Evolutionary conservation across 495 filamentous ascomycete genomes (phyloP).

Genomic region (Cercophora newfieldiana): DNA sequence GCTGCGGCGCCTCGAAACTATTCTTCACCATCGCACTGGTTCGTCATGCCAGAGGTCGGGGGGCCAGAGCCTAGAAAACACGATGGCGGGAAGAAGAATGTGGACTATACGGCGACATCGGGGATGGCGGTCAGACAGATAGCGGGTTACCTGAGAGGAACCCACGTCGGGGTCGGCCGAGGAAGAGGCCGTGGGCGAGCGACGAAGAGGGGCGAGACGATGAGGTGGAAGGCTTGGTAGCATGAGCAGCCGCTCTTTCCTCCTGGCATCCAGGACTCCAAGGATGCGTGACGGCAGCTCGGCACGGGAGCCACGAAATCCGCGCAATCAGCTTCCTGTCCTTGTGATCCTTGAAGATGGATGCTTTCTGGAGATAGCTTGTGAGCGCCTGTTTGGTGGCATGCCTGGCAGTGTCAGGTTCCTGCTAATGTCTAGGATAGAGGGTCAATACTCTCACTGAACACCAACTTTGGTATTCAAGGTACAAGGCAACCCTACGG

Average conservation of each 20-base stretch:
- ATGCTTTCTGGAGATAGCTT: slow-evolving; percentile 93
- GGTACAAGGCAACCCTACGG: too few species aligned
- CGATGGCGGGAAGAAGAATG: not conserved
- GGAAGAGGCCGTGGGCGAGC: slow-evolving; percentile 11
- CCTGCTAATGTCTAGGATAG: too few species aligned
- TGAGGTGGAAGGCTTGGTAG: slow-evolving; percentile 7
- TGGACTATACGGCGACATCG: slow-evolving; percentile 3
- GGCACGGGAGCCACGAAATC: slow-evolving; percentile 91
- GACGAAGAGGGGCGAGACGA: slow-evolving; percentile 8
- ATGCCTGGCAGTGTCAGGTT: too few species aligned
- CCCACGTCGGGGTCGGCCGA: slow-evolving; percentile 6
- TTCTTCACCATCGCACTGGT: not conserved
- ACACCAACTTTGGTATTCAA: too few species aligned
- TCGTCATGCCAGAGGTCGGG: not conserved
- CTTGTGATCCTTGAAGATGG: slow-evolving; percentile 93
- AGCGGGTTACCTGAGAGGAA: slow-evolving; percentile 4
- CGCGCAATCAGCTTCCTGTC: slow-evolving; percentile 90
- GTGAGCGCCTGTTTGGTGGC: slow-evolving; percentile 88
- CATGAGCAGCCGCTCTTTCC: too few species aligned
- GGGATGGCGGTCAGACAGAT: slow-evolving; percentile 6
- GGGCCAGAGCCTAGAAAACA: not conserved
- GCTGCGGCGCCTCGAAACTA: not conserved
- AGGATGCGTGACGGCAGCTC: too few species aligned
- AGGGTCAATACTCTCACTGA: too few species aligned
- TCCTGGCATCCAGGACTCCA: too few species aligned